These are phyloP conservation scores for Eucalyptus polyanthemos DNA, from an alignment of 345 rosid species.

Conservation along the genomic window DNA sequence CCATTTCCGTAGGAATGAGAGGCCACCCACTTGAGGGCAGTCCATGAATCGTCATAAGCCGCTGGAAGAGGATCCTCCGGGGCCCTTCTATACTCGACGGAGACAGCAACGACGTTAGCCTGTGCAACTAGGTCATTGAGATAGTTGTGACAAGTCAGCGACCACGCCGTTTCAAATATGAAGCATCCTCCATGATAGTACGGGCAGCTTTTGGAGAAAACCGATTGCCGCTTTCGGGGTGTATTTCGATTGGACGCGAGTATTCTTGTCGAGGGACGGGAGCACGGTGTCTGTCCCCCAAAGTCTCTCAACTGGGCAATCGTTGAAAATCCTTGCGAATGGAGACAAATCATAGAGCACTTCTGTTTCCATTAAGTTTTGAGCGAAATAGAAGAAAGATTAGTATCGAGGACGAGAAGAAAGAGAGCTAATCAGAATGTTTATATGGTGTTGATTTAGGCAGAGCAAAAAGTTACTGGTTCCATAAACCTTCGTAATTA, in stretches of 20 bases:
- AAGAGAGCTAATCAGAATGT: not conserved
- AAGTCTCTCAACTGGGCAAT: constrained; percentile 19
- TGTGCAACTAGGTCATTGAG: not conserved
- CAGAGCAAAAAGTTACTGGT: not conserved
- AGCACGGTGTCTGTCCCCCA: constrained; percentile 1
- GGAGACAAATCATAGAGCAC: constrained; percentile 7
- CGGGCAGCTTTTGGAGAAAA: too few relatives aligned
- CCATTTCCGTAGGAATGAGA: constrained; percentile 9
- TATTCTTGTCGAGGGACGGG: not conserved
- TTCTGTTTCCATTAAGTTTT: not conserved
- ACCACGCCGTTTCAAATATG: constrained; percentile 3
- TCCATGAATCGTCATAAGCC: constrained; percentile 29
- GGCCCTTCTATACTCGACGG: constrained; percentile 25
- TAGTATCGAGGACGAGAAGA: not conserved
- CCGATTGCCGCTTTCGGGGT: too few relatives aligned
- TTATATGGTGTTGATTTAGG: not conserved
- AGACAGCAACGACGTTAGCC: constrained; percentile 8
- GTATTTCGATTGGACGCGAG: too few relatives aligned
- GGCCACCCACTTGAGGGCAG: constrained; percentile 21
- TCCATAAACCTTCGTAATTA: not conserved
- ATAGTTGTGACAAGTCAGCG: constrained; percentile 1
- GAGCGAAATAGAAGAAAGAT: not conserved
- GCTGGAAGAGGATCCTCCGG: constrained; percentile 19
- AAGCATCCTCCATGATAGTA: constrained; percentile 37
- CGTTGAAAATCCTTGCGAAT: constrained; percentile 1